These are phyloP conservation scores for Tolypocladium endophyticum DNA, from an alignment of 2,329 filamentous ascomycete genomes.

Conservation along the genomic window DNA sequence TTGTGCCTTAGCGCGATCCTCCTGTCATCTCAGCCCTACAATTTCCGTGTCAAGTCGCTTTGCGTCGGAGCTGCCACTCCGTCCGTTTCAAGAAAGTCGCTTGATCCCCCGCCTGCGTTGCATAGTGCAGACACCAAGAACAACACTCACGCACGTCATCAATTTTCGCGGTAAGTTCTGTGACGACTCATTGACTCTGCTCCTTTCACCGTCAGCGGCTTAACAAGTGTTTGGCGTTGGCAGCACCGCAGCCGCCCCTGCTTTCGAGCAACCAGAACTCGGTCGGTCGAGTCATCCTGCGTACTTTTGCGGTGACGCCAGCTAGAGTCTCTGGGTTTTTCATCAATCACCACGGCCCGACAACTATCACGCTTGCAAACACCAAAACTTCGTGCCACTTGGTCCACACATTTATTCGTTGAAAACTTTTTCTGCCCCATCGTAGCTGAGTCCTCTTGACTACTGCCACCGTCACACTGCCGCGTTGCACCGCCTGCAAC, in stretches of 20 bases:
- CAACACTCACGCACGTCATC: not conserved
- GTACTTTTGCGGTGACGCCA: not conserved
- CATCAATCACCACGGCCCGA: not conserved
- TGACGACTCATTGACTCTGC: not conserved
- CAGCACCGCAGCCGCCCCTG: not conserved
- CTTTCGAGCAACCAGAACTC: not conserved
- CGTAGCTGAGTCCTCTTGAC: not conserved
- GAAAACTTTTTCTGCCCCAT: not conserved
- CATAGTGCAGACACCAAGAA: not conserved
- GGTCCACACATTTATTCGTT: not conserved
- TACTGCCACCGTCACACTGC: not conserved
- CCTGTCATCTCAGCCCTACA: not conserved
- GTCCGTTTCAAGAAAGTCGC: not conserved
- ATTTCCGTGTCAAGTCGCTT: not conserved
- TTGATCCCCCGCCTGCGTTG: not conserved
- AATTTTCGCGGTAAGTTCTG: not conserved
- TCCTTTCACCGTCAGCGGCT: not conserved
- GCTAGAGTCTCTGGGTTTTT: not conserved
- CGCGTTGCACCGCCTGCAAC: not conserved
- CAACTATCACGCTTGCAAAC: not conserved
- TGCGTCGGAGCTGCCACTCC: not conserved
- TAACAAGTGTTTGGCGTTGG: not conserved
- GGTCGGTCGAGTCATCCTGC: not conserved
- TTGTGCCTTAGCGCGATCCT: not conserved
- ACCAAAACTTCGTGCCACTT: not conserved